phyloP scores from a whole-genome alignment of 1,284 basidiomycete species.

The Hortiboletus rubellus region DNA sequence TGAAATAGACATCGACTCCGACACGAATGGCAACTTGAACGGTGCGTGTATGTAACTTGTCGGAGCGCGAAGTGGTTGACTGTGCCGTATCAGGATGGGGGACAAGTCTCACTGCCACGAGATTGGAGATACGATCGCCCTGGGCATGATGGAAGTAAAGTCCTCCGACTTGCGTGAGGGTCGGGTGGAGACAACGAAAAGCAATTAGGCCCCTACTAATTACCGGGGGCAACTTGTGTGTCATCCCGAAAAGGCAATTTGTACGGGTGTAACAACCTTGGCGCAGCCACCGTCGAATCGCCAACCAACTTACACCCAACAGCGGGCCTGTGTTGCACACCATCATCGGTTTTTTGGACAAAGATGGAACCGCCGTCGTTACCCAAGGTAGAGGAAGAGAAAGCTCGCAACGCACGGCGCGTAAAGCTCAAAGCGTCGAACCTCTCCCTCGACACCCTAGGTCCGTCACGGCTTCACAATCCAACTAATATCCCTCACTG shows the following conservation, averaged over 20 bases:
- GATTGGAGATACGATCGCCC: not conserved
- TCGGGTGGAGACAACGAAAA: not conserved
- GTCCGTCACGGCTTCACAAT: conserved; percentile 36
- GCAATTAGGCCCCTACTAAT: not conserved
- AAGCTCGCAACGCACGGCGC: conserved; percentile 54
- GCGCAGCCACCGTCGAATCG: conserved; percentile 14
- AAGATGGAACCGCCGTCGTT: conserved; percentile 24
- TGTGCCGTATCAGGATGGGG: not conserved
- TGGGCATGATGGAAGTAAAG: not conserved
- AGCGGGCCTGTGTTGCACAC: not conserved
- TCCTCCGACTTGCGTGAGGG: not conserved
- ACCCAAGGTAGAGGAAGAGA: conserved; percentile 61
- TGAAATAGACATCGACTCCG: conserved; percentile 31
- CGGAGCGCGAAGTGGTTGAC: conserved; percentile 2
- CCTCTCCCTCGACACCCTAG: conserved; percentile 44
- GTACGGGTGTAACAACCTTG: not conserved
- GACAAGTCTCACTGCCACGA: not conserved
- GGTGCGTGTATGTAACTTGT: not conserved
- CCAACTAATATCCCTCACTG: conserved; percentile 13
- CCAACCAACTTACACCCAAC: conserved; percentile 13
- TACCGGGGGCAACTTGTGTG: too few species aligned
- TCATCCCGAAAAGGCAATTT: conserved; percentile 25
- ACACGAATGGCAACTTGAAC: conserved; percentile 1
- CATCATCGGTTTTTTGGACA: not conserved
- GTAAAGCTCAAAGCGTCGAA: conserved; percentile 58